Evolutionary conservation across 2,329 filamentous ascomycete species (phyloP).

Genomic region (Endothia cerciana): DNA sequence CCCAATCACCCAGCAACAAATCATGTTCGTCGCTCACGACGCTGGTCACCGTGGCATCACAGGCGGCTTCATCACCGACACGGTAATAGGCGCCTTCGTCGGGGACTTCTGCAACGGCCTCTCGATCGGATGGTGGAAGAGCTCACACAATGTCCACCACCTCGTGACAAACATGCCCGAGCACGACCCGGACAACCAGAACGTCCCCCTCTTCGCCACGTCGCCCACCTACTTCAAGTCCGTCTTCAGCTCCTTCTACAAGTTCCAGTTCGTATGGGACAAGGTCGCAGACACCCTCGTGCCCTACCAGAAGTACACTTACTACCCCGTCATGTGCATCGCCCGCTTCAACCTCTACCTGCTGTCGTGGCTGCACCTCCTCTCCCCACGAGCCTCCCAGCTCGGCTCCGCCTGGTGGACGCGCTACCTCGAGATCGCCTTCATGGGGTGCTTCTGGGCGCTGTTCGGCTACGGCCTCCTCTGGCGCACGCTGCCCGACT

Average conservation of each 20-base stretch:
- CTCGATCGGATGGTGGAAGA: conserved; percentile 72
- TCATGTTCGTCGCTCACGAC: conserved; percentile 71
- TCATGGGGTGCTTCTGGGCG: conserved; percentile 68
- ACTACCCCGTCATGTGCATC: conserved; percentile 69
- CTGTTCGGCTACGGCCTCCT: conserved; percentile 70
- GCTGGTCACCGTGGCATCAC: conserved; percentile 68
- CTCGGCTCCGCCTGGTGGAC: conserved; percentile 69
- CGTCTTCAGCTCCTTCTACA: conserved; percentile 68
- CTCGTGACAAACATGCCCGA: conserved; percentile 67
- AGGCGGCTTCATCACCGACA: conserved; percentile 60
- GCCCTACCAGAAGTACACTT: conserved; percentile 66
- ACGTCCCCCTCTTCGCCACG: conserved; percentile 71
- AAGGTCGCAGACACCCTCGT: conserved; percentile 61
- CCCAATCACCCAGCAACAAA: conserved; percentile 55
- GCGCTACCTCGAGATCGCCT: conserved; percentile 66
- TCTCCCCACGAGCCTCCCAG: conserved; percentile 56
- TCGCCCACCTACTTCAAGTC: conserved; percentile 67
- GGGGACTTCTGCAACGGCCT: conserved; percentile 69
- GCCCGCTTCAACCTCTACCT: conserved; percentile 75
- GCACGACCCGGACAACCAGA: conserved; percentile 65
- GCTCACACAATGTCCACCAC: conserved; percentile 70
- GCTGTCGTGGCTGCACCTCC: conserved; percentile 67
- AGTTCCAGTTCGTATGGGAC: conserved; percentile 67
- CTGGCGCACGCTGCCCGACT: conserved; percentile 62
- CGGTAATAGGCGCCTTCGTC: conserved; percentile 64